Evolutionary conservation across 192 early-diverging fungal species (phyloP), one percentile per base, ranked within the genome.

Genomic region (Podila verticillata): DNA sequence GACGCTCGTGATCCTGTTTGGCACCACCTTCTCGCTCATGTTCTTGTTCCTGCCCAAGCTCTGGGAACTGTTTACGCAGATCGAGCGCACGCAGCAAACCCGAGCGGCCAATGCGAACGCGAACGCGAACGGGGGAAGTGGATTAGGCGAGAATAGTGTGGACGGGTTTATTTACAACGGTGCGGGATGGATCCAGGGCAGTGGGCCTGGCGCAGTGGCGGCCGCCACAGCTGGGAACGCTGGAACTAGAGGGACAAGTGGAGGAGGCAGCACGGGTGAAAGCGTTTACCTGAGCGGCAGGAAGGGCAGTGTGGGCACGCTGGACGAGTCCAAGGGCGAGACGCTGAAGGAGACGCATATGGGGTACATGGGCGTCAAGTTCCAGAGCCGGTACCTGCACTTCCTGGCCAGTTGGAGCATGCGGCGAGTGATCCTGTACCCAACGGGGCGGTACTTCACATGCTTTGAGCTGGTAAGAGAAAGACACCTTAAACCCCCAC

Each of bases 331-430:
- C 32, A 65, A 66, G 22, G 48, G 48, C 29, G 65, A 34, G 35
- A 72, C 67, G 39, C 60, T 68, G 20, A 69, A 77, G 13, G 82
- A 85, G 54, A 82, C 81, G 5, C 81, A 87, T 64, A 63, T 84
- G 64, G 84, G 84, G 0, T 79, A 83, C 29, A 83, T 87, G 81
- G 84, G 84, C 4, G 75, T 84, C 28, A 81, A 83, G 29, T 74
- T 74, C 28, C 81, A 82, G 36, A 78, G 83, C 54, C 75, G 84
- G 10, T 87, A 81, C 31, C 63, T 87, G 29, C 82, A 83, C 8
- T 87, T 82, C 60, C 63, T 85, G 8, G 39, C 86, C 13, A 83
- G 81, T 20, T 87, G 86, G 86, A 72, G 82, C 36, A 87, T 87
- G 86, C 57, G 70, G 28, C 81, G 84, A 34, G 65, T 87, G 13